phyloP scores from a whole-genome alignment of 208 protist genomes.

The Wallacemonas sp. region DNA sequence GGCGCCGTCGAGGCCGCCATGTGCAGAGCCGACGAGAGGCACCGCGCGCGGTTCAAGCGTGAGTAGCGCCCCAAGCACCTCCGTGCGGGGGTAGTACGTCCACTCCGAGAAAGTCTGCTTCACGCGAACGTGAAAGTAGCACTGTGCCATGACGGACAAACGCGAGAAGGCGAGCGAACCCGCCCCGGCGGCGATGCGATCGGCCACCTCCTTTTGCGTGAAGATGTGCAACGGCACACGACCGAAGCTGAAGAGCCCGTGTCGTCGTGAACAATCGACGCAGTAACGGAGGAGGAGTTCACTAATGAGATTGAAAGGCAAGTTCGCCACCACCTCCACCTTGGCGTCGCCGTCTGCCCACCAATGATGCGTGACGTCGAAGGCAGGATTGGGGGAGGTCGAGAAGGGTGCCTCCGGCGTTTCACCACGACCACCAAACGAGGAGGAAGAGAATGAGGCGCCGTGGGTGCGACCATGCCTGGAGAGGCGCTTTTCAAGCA shows the following conservation, averaged over 20 bases:
- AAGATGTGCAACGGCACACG: slow-evolving; percentile 87
- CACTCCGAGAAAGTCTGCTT: slow-evolving; percentile 79
- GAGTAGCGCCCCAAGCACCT: slow-evolving; percentile 77
- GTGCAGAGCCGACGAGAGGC: slow-evolving; percentile 32
- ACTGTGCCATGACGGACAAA: slow-evolving; percentile 80
- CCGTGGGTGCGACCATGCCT: slow-evolving; percentile 26
- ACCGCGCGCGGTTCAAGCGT: slow-evolving; percentile 72
- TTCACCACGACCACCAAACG: too few relatives aligned
- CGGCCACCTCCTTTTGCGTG: slow-evolving; percentile 85
- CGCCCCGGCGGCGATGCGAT: slow-evolving; percentile 73
- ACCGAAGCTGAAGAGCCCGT: slow-evolving; percentile 78
- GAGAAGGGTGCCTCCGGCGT: too few relatives aligned
- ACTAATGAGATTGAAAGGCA: slow-evolving; percentile 81
- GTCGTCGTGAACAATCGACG: slow-evolving; percentile 66
- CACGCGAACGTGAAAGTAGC: slow-evolving; percentile 76
- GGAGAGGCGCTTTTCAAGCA: slow-evolving; percentile 47
- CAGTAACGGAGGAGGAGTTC: slow-evolving; percentile 87
- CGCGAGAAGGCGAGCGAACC: slow-evolving; percentile 81
- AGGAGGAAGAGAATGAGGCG: neutral
- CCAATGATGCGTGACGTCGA: slow-evolving; percentile 63
- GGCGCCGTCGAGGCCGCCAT: slow-evolving; percentile 48
- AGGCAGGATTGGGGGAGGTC: slow-evolving; percentile 39
- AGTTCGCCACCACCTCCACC: slow-evolving; percentile 87
- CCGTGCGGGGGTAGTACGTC: slow-evolving; percentile 87
- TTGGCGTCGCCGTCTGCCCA: slow-evolving; percentile 83